Evolutionary conservation across 2,329 filamentous ascomycete genomes (phyloP), one percentile per base, ranked within the genome.

Genomic region (Monilinia polystroma): DNA sequence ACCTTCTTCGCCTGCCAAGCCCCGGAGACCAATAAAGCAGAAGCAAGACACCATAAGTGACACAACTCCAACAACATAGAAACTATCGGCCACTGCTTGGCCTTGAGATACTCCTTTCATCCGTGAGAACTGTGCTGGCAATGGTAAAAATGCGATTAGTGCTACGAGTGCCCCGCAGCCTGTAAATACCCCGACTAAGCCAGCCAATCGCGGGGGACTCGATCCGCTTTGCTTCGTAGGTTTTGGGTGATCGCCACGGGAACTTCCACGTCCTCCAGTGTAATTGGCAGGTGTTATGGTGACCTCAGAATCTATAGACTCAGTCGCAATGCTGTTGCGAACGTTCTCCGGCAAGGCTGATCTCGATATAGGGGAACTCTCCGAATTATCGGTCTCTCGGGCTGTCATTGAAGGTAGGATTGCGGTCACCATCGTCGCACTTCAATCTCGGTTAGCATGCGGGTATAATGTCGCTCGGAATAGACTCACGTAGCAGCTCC

Each of bases 371-470:
- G 58, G 18, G 26, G 52, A 57, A 69, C 72, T 75, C 69, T 68
- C 49, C 63, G 60, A 67, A 74, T 68, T 64, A 70, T 68, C 58
- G 63, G 43, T 64, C 62, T 72, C 70, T 66, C 67, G 72, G 69
- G 84, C 84, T 6, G 86, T 88, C 71, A 90, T 79, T 14, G 85
- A 88, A 1, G 95, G 95, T 32, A 99, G 82, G 56, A 96, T 92
- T 4, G 95, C 95, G 11, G 95, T 98, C 26, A 99, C 95, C 95
- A 99, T 99, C 1, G 95, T 98, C 18, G 93, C 85, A 6, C 85
- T 87, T 66, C 14, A 68, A 60, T 62, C 32, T 62, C 47, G 56
- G 64, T 66, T 62, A 66, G 64, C 20, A 66, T 66, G 56, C 64
- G 56, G 49, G 26, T 54, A 62, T 38, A 16, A 52, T 62, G 49